Evolutionary conservation across 129 eudicot species (phyloP).

Genomic region (Arctium minus): DNA sequence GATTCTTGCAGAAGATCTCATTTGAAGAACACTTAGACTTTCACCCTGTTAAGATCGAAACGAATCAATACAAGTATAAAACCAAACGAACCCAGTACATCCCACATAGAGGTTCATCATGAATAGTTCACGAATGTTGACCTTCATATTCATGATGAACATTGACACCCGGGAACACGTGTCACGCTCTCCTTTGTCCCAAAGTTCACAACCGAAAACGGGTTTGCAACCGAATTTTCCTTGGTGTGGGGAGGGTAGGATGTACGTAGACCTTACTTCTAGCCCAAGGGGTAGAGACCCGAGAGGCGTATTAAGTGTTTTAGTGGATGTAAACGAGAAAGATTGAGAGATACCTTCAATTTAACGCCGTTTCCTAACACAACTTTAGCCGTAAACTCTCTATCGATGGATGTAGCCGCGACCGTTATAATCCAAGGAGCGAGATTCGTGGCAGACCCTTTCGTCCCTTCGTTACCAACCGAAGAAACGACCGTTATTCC

Average conservation of each 20-base stretch:
- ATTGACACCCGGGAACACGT: neutral
- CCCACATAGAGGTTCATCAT: neutral
- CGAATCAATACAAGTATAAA: neutral
- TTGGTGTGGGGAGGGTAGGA: no score
- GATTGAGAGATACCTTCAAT: slow-evolving; percentile 43
- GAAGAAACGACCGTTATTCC: slow-evolving; percentile 84
- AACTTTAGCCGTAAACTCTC: slow-evolving; percentile 62
- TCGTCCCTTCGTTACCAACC: slow-evolving; percentile 65
- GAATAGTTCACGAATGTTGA: neutral
- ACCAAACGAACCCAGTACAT: neutral
- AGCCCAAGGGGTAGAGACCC: neutral
- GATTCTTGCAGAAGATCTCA: slow-evolving; percentile 48
- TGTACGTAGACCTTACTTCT: neutral
- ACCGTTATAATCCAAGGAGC: slow-evolving; percentile 97
- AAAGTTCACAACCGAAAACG: no score
- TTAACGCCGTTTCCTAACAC: slow-evolving; percentile 59
- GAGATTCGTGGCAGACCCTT: slow-evolving; percentile 66
- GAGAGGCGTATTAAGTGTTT: neutral
- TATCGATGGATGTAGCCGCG: slow-evolving; percentile 77
- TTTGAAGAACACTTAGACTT: slow-evolving; percentile 53
- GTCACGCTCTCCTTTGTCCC: no score
- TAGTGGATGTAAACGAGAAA: neutral
- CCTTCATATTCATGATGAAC: neutral
- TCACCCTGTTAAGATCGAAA: slow-evolving; percentile 51
- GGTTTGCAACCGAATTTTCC: no score